These are phyloP conservation scores for Rosa hybrid DNA, from an alignment of 331 rosid genomes.

Conservation along the genomic window DNA sequence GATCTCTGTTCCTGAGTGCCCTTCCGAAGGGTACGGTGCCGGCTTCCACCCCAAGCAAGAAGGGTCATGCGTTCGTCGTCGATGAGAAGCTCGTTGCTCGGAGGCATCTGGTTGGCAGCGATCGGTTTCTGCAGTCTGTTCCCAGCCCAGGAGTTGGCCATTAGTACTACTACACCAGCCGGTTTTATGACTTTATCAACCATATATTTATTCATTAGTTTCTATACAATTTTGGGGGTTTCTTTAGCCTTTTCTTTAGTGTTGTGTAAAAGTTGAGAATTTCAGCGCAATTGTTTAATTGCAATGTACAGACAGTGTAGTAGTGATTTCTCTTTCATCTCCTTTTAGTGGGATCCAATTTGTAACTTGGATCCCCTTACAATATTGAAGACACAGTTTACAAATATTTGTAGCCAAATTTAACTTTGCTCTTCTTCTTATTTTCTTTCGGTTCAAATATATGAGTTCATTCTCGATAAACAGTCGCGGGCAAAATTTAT, in stretches of 20 bases:
- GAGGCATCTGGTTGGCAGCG: constrained; percentile 45
- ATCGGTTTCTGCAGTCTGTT: constrained; percentile 55
- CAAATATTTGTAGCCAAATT: background rate
- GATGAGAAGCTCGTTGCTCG: constrained; percentile 67
- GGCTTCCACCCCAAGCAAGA: constrained; percentile 68
- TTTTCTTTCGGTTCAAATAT: background rate
- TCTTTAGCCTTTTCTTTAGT: background rate
- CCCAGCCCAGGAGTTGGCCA: constrained; percentile 98
- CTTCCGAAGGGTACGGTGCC: constrained; percentile 83
- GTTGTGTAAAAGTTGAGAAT: background rate
- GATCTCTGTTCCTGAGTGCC: constrained; percentile 46
- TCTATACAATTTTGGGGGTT: constrained; percentile 21
- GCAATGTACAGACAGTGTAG: constrained; percentile 15
- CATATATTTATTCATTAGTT: constrained; percentile 11
- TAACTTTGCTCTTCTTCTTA: background rate
- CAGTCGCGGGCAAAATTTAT: background rate
- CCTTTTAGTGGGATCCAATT: constrained; percentile 2
- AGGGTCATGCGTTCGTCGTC: constrained; percentile 55
- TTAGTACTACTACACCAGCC: constrained; percentile 20
- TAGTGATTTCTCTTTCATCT: background rate
- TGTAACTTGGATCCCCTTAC: background rate
- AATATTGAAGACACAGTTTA: background rate
- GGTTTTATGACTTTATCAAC: background rate
- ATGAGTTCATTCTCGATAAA: too few relatives aligned
- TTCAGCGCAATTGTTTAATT: background rate